These are phyloP conservation scores for Trypanosomatidae sp. DNA, from an alignment of 208 protist genomes.

Conservation along the genomic window DNA sequence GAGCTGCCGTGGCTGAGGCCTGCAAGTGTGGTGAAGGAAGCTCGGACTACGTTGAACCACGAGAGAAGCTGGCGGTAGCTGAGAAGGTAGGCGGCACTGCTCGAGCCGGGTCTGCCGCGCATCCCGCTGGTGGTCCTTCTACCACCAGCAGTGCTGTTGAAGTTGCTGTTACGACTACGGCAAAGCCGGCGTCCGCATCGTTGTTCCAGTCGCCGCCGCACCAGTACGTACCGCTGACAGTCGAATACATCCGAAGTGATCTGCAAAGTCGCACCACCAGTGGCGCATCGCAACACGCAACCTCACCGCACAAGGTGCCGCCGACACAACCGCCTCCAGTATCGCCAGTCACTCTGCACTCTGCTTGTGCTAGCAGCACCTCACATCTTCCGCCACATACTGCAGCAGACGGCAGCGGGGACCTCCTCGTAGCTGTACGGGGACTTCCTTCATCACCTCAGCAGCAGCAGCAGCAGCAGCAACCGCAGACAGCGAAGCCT, in stretches of 20 bases:
- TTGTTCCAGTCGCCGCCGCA: slow-evolving; percentile 2
- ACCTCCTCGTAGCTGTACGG: background rate
- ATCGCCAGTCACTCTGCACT: background rate
- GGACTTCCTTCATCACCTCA: background rate
- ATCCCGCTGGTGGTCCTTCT: background rate
- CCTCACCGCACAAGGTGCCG: background rate
- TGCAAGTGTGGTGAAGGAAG: background rate
- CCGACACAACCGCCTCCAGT: background rate
- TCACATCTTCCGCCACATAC: background rate
- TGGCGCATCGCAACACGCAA: background rate
- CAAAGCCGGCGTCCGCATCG: background rate
- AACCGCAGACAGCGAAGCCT: background rate
- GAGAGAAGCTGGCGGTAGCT: background rate
- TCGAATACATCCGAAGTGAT: background rate
- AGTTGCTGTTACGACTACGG: background rate
- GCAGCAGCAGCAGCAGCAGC: slow-evolving; percentile 4
- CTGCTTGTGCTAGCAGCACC: background rate
- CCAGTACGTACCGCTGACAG: slow-evolving; percentile 8
- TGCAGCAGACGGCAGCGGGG: background rate
- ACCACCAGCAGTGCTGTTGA: background rate
- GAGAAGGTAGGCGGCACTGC: background rate
- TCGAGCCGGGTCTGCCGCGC: background rate
- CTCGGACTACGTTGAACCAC: background rate
- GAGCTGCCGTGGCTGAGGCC: too few species aligned
- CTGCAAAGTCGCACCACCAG: slow-evolving; percentile 9